Conservation (phyloP, 2,329 filamentous ascomycete species). For the Aspergillus jensenii region DNA sequence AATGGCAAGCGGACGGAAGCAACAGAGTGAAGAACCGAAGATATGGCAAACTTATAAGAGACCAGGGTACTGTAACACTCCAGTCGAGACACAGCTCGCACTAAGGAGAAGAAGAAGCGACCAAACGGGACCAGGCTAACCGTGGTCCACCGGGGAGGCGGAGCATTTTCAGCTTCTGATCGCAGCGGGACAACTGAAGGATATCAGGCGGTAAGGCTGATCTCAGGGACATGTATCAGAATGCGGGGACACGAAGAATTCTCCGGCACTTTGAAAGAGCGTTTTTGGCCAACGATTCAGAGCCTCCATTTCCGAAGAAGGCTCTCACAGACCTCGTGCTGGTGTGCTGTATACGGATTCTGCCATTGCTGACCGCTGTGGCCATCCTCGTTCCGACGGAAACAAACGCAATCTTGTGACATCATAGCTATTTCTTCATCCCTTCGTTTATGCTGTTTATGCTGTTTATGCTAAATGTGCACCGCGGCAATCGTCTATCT, state of each 20-base stretch:
- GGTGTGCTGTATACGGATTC: background rate
- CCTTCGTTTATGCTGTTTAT: background rate
- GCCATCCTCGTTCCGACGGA: background rate
- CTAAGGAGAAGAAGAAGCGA: conserved; percentile 1
- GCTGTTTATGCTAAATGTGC: background rate
- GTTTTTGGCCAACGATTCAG: background rate
- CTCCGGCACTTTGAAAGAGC: background rate
- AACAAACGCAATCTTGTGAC: background rate
- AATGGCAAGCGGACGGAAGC: conserved; percentile 1
- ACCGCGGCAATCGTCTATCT: too few relatives aligned
- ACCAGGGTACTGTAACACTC: background rate
- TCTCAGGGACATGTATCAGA: background rate
- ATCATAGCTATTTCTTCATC: background rate
- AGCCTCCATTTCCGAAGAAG: background rate
- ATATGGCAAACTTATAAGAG: conserved; percentile 7
- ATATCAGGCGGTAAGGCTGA: background rate
- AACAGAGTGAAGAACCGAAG: conserved; percentile 5
- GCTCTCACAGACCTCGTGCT: background rate
- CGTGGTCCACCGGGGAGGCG: conserved; percentile 21
- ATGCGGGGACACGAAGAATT: background rate
- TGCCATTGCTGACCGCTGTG: conserved; percentile 1
- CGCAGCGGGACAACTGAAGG: conserved; percentile 1
- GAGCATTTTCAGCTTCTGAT: conserved; percentile 15
- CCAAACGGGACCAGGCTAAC: conserved; percentile 2
- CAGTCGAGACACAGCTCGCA: background rate